Conservation (phyloP, 768 basidiomycete species). For the Hortiboletus campestris region DNA sequence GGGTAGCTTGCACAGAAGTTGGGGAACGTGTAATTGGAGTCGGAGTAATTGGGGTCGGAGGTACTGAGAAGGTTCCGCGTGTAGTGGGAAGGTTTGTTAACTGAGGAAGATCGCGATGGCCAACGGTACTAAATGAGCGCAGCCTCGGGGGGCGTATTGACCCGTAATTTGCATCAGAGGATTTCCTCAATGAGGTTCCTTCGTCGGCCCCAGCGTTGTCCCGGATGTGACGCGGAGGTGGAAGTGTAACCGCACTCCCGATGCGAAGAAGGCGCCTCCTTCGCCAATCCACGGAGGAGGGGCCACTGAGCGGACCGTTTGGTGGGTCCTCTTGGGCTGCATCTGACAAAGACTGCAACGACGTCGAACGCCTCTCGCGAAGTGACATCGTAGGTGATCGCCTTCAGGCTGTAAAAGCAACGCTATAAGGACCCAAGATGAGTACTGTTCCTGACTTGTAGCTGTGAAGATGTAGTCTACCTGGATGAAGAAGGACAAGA, state of each 20-base stretch:
- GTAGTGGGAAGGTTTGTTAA: conserved; percentile 35
- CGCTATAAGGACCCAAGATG: background rate
- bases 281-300: conserved; percentile 59
- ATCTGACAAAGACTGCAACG: conserved; percentile 18
- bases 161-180: conserved; percentile 51
- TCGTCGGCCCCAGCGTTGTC: conserved; percentile 29
- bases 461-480: background rate
- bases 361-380: conserved; percentile 17
- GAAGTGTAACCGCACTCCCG: conserved; percentile 28
- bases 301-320: conserved; percentile 42
- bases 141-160: conserved; percentile 39
- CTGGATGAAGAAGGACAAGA: background rate
- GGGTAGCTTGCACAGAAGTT: conserved; percentile 30
- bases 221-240: background rate
- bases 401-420: background rate
- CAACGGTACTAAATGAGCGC: conserved; percentile 27
- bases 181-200: conserved; percentile 34
- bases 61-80: conserved; percentile 35
- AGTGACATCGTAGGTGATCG: conserved; percentile 16
- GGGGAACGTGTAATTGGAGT: conserved; percentile 35
- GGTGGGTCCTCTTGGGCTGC: conserved; percentile 15
- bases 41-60: conserved; percentile 34
- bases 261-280: conserved; percentile 59
- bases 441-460: background rate
- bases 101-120: conserved; percentile 38